phyloP scores from a whole-genome alignment of 2,329 filamentous ascomycete species.

The Stagonosporopsis rhizophila region DNA sequence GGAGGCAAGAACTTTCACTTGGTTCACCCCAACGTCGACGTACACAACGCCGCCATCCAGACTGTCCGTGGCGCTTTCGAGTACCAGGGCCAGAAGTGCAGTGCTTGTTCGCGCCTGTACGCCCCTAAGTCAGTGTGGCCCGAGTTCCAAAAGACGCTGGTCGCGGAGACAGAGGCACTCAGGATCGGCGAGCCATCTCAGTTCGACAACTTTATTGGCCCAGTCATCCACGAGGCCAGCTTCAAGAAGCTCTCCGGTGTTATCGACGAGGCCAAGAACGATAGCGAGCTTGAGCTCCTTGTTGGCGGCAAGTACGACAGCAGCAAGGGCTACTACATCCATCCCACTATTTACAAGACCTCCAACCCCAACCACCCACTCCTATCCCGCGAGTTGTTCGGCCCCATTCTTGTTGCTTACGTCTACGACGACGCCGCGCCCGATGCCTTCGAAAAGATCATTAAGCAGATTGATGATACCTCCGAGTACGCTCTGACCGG shows the following conservation, averaged over 20 bases:
- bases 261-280: slow-evolving; percentile 81
- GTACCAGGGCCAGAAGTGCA: slow-evolving; percentile 92
- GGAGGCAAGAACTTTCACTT: slow-evolving; percentile 95
- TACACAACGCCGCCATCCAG: slow-evolving; percentile 79
- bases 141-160: slow-evolving; percentile 71
- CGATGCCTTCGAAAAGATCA: slow-evolving; percentile 65
- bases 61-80: slow-evolving; percentile 89
- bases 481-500: slow-evolving; percentile 82
- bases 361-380: slow-evolving; percentile 76
- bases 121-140: slow-evolving; percentile 78
- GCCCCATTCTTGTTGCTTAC: slow-evolving; percentile 75
- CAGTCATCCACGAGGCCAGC: slow-evolving; percentile 81
- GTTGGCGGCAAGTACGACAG: slow-evolving; percentile 79
- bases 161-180: slow-evolving; percentile 72
- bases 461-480: slow-evolving; percentile 71
- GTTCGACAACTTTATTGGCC: slow-evolving; percentile 82
- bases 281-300: slow-evolving; percentile 74
- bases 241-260: slow-evolving; percentile 81
- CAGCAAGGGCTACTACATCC: slow-evolving; percentile 80
- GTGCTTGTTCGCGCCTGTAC: slow-evolving; percentile 81
- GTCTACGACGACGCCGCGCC: slow-evolving; percentile 75
- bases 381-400: slow-evolving; percentile 81
- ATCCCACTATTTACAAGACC: slow-evolving; percentile 82
- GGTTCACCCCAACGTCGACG: slow-evolving; percentile 77
- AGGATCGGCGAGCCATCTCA: slow-evolving; percentile 74